Evolutionary conservation across 1,139 yeast genomes (phyloP).

Genomic region (Pichia inconspicua): DNA sequence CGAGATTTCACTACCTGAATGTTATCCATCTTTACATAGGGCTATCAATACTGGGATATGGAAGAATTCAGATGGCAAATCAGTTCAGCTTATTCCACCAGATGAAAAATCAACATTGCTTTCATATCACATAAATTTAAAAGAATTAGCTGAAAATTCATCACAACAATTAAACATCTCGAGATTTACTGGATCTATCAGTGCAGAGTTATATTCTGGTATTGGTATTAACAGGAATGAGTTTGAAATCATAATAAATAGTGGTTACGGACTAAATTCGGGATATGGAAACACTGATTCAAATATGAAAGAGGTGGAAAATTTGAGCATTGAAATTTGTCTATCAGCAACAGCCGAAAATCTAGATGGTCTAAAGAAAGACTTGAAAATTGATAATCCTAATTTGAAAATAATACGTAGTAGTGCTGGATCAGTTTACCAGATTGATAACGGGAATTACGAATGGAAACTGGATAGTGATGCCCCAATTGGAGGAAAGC

Average conservation of each 20-base stretch:
- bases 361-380: slow-evolving; percentile 3
- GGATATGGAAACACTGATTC: slow-evolving; percentile 30
- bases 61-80: slow-evolving; percentile 31
- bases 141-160: slow-evolving; percentile 14
- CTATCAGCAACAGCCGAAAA: slow-evolving; percentile 21
- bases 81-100: slow-evolving; percentile 73
- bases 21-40: slow-evolving; percentile 49
- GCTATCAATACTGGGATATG: slow-evolving; percentile 46
- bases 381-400: slow-evolving; percentile 11
- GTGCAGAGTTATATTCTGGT: slow-evolving; percentile 52
- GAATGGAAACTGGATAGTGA: slow-evolving; percentile 66
- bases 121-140: slow-evolving; percentile 53
- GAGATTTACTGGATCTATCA: slow-evolving; percentile 44
- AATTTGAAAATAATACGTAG: slow-evolving; percentile 43
- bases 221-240: slow-evolving; percentile 59
- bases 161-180: slow-evolving; percentile 20
- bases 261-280: slow-evolving; percentile 28
- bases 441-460: slow-evolving; percentile 46
- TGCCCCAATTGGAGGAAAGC: slow-evolving; percentile 57
- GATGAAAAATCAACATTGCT: slow-evolving; percentile 68
- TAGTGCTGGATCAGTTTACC: slow-evolving; percentile 66
- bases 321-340: slow-evolving; percentile 43
- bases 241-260: slow-evolving; percentile 62
- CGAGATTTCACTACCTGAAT: slow-evolving; percentile 32
- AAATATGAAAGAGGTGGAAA: slow-evolving; percentile 49